Evolutionary conservation across 164 flowering plant genomes (phyloP), one percentile per base, ranked within the genome.

Genomic region (Chimonanthus praecox): DNA sequence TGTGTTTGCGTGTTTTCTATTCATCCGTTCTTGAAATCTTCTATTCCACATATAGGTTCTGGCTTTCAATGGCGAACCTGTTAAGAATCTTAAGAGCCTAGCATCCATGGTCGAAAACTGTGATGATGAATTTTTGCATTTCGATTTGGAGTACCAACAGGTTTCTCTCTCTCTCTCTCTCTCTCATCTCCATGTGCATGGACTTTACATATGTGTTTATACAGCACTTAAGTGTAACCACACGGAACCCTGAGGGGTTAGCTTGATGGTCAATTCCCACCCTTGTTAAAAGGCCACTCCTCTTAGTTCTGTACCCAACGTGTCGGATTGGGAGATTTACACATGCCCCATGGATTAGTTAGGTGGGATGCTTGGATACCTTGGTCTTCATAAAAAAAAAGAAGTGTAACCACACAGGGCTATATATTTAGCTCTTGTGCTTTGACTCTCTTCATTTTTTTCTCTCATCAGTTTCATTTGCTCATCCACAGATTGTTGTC

Each of bases 61-160:
- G 77, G 86, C 88, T 69, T 87, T 94, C 75, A 94, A 94, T 83
- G 90, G 91, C 51, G 81, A 86, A 71, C 90, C 92, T 33, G 92
- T 94, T 72, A 94, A 88, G 78, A 94, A 92, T 82, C 80, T 94
- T 77, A 94, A 85, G 87, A 80, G 82, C 78, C 80, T 94, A 85
- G 94, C 94, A 33, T 75, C 54, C 76, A 87, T 92, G 94, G 98
- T 92, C n/a, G 98, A 94, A 79, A 81, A 75, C 71, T 90, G 94
- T 75, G 68, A 76, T 15, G 94, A 87, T 60, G 94, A 94, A 67
- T 94, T 80, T 84, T 76, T 94, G 79, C 86, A 89, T 75, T 92
- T 94, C 71, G 92, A 91, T 79, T 73, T 94, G 70, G 98, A 92
- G 44, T 89, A 87, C 80, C 88, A 90, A 62, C 97, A 91, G 95